phyloP scores from a whole-genome alignment of 495 filamentous ascomycete genomes.

The Aspergillus bridgeri region DNA sequence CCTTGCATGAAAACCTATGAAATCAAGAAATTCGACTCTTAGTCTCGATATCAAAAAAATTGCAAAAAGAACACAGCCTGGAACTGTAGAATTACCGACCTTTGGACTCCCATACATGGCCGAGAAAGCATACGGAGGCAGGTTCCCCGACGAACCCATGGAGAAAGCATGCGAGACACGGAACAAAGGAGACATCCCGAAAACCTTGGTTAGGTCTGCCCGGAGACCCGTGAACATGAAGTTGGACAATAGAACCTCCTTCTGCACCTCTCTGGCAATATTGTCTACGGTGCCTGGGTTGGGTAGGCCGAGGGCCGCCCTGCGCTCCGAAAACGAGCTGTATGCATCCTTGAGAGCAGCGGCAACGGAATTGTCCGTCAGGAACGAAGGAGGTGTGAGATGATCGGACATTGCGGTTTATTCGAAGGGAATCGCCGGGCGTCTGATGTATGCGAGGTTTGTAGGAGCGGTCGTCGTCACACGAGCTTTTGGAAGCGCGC shows the following conservation, averaged over 20 bases:
- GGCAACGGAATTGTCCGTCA: constrained; percentile 69
- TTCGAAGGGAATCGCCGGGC: constrained; percentile 3
- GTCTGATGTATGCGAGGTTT: neutral
- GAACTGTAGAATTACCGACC: constrained; percentile 51
- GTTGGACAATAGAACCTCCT: constrained; percentile 91
- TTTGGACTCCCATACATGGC: constrained; percentile 88
- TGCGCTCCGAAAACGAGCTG: constrained; percentile 75
- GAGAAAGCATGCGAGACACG: constrained; percentile 95
- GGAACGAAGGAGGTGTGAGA: constrained; percentile 58
- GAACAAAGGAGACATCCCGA: constrained; percentile 89
- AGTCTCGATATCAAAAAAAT: constrained; percentile 1
- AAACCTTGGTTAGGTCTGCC: constrained; percentile 92
- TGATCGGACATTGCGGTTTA: constrained; percentile 40
- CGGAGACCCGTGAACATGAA: constrained; percentile 92
- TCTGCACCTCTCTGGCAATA: constrained; percentile 86
- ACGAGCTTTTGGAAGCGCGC: constrained; percentile 5
- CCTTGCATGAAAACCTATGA: constrained; percentile 89
- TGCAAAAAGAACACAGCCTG: constrained; percentile 1
- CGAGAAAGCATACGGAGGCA: constrained; percentile 92
- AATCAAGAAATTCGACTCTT: constrained; percentile 1
- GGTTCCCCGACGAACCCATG: constrained; percentile 74
- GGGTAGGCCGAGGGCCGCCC: constrained; percentile 79
- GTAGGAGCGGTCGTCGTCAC: constrained; percentile 1
- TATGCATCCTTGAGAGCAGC: constrained; percentile 73
- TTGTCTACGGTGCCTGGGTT: constrained; percentile 93